A percentile compares a stretch with the other conserved stretches of the same genome.
phyloP scores from a whole-genome alignment of 2,329 filamentous ascomycete genomes.

The Fusarium sp. region DNA sequence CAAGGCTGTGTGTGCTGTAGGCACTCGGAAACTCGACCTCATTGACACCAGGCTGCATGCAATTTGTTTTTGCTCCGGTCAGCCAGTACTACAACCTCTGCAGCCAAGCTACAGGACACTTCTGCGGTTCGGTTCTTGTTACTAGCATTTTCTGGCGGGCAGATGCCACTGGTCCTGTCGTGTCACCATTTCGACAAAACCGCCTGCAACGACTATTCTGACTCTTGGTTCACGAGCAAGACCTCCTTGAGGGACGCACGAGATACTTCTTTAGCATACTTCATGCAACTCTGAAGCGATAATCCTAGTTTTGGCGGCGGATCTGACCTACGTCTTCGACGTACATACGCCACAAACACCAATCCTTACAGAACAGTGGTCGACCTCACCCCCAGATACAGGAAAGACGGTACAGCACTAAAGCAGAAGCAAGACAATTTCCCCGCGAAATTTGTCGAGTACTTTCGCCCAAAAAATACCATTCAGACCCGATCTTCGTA shows the following conservation, averaged over 20 bases:
- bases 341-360: conserved; percentile 34
- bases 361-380: conserved; percentile 26
- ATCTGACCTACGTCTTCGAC: conserved; percentile 35
- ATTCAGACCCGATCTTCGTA: conserved; percentile 32
- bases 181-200: conserved; percentile 38
- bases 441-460: conserved; percentile 14
- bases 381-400: conserved; percentile 18
- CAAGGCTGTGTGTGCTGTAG: conserved; percentile 35
- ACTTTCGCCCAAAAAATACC: conserved; percentile 22
- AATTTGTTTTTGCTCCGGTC: conserved; percentile 20
- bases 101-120: conserved; percentile 21
- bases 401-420: conserved; percentile 22
- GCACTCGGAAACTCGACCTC: conserved; percentile 24
- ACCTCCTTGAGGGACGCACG: conserved; percentile 37
- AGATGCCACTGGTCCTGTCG: conserved; percentile 33
- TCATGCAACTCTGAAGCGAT: conserved; percentile 34
- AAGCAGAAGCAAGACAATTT: conserved; percentile 28
- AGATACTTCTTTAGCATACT: conserved; percentile 40
- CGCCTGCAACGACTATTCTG: conserved; percentile 28
- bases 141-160: conserved; percentile 13
- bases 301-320: conserved; percentile 31
- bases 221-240: conserved; percentile 28
- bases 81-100: conserved; percentile 24
- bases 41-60: conserved; percentile 28
- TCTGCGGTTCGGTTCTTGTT: conserved; percentile 15